A percentile compares a stretch with the other conserved stretches of the same genome.
These are phyloP conservation scores for Aquilaria sinensis DNA, from an alignment of 345 rosid species.

Conservation along the genomic window DNA sequence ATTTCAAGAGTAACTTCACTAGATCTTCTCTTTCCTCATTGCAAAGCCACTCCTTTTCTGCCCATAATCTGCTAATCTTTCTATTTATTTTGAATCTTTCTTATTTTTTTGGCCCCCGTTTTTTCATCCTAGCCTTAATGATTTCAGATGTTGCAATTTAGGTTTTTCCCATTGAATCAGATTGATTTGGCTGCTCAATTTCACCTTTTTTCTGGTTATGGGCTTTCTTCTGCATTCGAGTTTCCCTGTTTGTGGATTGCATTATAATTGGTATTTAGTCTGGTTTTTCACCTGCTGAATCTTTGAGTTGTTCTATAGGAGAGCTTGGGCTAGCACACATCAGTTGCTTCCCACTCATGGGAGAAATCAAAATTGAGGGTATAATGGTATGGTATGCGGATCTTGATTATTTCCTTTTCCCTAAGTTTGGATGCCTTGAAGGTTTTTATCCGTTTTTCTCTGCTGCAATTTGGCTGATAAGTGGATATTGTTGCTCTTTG, in stretches of 20 bases:
- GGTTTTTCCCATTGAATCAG: background rate
- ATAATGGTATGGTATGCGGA: constrained; percentile 34
- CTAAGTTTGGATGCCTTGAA: background rate
- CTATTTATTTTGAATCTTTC: constrained; percentile 2
- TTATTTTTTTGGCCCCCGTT: no score
- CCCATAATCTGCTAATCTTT: background rate
- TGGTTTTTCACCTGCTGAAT: background rate
- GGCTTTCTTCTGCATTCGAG: background rate
- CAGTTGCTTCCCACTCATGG: constrained; percentile 34
- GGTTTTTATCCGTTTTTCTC: background rate
- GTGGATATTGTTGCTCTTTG: background rate
- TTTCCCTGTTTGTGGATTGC: background rate
- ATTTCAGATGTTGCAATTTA: no score
- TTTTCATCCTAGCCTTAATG: no score
- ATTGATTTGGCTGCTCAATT: constrained; percentile 6
- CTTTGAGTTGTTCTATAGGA: constrained; percentile 27
- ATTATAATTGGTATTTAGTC: background rate
- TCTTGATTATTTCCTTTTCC: background rate
- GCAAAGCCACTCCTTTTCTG: constrained; percentile 1
- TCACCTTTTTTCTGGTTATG: background rate
- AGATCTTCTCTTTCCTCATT: background rate
- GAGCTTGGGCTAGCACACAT: constrained; percentile 41
- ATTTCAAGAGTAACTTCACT: constrained; percentile 41
- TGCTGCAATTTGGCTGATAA: background rate
- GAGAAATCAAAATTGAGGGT: constrained; percentile 38